phyloP scores from a whole-genome alignment of 495 filamentous ascomycete species.

The Lophiotrema nucula region DNA sequence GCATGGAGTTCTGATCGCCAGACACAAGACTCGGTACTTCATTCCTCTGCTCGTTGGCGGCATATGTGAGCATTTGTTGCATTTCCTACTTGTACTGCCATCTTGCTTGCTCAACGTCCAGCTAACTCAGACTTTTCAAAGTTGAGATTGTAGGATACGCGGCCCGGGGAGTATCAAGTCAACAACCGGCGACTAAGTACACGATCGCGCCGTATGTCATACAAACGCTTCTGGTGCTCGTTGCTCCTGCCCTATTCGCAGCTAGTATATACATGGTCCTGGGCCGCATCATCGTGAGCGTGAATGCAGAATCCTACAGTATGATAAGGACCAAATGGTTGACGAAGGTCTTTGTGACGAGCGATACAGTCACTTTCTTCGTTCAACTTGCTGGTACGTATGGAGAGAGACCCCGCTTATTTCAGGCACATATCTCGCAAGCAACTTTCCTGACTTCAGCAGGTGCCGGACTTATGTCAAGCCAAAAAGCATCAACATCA shows the following conservation, averaged over 20 bases:
- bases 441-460: background rate
- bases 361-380: constrained; percentile 46
- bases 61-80: background rate
- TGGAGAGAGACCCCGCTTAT: too few relatives aligned
- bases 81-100: background rate
- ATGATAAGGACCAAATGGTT: constrained; percentile 40
- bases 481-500: constrained; percentile 35
- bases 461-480: background rate
- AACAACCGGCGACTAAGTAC: background rate
- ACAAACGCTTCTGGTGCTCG: constrained; percentile 40
- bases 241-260: constrained; percentile 44
- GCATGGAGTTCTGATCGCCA: background rate
- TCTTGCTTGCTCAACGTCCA: background rate
- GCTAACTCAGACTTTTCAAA: background rate
- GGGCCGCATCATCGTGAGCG: constrained; percentile 41
- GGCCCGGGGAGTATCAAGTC: background rate
- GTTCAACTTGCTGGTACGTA: constrained; percentile 32
- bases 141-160: background rate
- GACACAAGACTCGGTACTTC: background rate
- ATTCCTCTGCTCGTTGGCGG: background rate
- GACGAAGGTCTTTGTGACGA: constrained; percentile 45
- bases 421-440: too few relatives aligned
- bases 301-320: constrained; percentile 44
- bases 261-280: constrained; percentile 47
- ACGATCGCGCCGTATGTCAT: constrained; percentile 36